These are phyloP conservation scores for Heritiera littoralis DNA, from an alignment of 345 rosid species.

Conservation along the genomic window DNA sequence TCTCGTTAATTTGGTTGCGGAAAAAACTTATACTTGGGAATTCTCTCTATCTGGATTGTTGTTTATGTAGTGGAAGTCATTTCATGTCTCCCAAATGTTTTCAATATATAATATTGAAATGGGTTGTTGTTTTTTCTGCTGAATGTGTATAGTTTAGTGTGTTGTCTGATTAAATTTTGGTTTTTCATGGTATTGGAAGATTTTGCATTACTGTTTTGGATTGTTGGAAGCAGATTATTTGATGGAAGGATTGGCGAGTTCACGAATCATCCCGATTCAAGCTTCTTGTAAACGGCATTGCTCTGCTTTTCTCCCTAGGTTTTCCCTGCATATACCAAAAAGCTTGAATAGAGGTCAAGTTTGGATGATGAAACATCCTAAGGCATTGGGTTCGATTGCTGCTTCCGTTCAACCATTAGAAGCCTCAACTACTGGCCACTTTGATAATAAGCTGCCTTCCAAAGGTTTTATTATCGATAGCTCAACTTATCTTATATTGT, in stretches of 20 bases:
- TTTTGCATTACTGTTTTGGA: constrained; percentile 1
- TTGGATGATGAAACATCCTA: constrained; percentile 39
- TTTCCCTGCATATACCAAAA: constrained; percentile 33
- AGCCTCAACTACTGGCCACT: constrained; percentile 36
- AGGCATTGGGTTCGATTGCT: constrained; percentile 42
- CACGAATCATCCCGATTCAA: constrained; percentile 38
- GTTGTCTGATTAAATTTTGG: not conserved
- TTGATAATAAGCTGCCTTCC: constrained; percentile 48
- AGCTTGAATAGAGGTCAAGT: constrained; percentile 29
- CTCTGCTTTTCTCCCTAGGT: constrained; percentile 30
- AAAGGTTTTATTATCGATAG: not conserved
- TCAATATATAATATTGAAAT: not conserved
- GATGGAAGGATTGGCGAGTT: constrained; percentile 61
- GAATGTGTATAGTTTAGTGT: not conserved
- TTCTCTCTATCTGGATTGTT: not conserved
- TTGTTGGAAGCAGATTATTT: constrained; percentile 34
- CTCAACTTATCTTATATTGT: not conserved
- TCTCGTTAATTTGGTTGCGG: not conserved
- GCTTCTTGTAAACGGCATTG: constrained; percentile 32
- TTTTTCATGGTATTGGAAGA: not conserved
- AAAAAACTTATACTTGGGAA: not conserved
- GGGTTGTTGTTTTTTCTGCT: not conserved
- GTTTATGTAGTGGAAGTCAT: not conserved
- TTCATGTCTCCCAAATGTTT: not conserved
- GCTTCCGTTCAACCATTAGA: constrained; percentile 57